Evolutionary conservation across 2,329 filamentous ascomycete genomes (phyloP), one percentile per base, ranked within the genome.

Genomic region (Colletotrichum navitas): DNA sequence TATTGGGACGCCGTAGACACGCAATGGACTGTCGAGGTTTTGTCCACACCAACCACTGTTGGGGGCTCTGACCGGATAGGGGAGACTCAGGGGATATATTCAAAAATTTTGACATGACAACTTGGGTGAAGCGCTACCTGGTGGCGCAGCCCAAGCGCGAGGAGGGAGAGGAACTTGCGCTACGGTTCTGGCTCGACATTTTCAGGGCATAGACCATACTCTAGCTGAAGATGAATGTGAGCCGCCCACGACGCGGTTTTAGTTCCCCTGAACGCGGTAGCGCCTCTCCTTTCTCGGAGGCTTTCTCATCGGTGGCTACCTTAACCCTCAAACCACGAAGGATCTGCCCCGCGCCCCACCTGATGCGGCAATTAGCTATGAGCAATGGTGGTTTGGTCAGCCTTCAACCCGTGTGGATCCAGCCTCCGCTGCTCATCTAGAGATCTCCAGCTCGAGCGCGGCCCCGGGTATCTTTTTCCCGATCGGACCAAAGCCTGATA

Each of bases 71-170:
- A 29, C n/a, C 55, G 21, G 24, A 51, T n/a, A 18, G 47, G 51
- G 32, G 47, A 32, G 49, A n/a, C 41, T 49, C 16, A n/a, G 51
- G 36, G 58, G 51, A 32, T 56, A 32, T 24, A 39, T 32, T 21
- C 7, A 24, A 29, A 29, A 45, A 21, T 14, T n/a, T 24, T 36
- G 26, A 34, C n/a, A 29, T 43, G 39, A 41, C 39, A 66, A 41
- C 18, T 66, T 62, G 41, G 16, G 47, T 60, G n/a, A 34, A 18
- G 68, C 45, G 21, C 24, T 24, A 24, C 16, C 36, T 56, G 36
- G 63, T 66, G 41, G 47, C 68, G 63, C 63, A 54, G 54, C 63
- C 55, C 32, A 51, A 71, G 68, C 68, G 64, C 24, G 11, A 8
- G 1, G 21, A 10, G 18, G n/a, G n/a, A 55, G 26, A 21, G 5